Conservation (phyloP, 768 basidiomycete species). For the Calvatia gigantea region DNA sequence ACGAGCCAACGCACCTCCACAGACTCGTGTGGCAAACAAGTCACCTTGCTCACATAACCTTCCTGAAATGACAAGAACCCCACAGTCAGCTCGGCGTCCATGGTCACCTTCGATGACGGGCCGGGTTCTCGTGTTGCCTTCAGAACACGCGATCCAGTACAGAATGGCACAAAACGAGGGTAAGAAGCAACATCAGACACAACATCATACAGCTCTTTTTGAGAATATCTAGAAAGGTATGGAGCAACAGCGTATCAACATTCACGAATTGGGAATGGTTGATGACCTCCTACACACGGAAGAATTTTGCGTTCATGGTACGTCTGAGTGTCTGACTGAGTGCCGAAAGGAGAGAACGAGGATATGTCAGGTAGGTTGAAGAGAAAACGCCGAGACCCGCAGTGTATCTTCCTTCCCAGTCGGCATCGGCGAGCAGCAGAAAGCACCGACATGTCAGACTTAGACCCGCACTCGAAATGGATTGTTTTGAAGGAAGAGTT, state of each 20-base stretch:
- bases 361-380: conserved; percentile 53
- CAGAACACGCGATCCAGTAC: conserved; percentile 69
- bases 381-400: conserved; percentile 13
- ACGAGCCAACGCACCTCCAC: conserved; percentile 61
- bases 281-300: conserved; percentile 57
- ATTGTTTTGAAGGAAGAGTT: not conserved
- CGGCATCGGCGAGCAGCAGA: not conserved
- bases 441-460: not conserved
- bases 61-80: conserved; percentile 88
- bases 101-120: conserved; percentile 19
- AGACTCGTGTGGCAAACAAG: conserved; percentile 69
- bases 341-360: conserved; percentile 36
- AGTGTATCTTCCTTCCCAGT: conserved; percentile 1
- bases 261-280: conserved; percentile 7
- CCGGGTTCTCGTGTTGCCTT: conserved; percentile 20
- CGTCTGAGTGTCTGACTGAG: conserved; percentile 44
- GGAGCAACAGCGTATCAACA: conserved; percentile 5
- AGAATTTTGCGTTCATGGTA: conserved; percentile 86
- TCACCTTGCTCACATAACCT: conserved; percentile 83
- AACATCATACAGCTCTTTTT: conserved; percentile 75
- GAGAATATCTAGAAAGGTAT: conserved; percentile 59
- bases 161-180: conserved; percentile 85
- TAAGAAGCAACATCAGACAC: conserved; percentile 90
- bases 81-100: conserved; percentile 85
- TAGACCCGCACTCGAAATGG: too few relatives aligned